phyloP scores from a whole-genome alignment of 805 yeast genomes.

The Nakazawaea molendinolei region DNA sequence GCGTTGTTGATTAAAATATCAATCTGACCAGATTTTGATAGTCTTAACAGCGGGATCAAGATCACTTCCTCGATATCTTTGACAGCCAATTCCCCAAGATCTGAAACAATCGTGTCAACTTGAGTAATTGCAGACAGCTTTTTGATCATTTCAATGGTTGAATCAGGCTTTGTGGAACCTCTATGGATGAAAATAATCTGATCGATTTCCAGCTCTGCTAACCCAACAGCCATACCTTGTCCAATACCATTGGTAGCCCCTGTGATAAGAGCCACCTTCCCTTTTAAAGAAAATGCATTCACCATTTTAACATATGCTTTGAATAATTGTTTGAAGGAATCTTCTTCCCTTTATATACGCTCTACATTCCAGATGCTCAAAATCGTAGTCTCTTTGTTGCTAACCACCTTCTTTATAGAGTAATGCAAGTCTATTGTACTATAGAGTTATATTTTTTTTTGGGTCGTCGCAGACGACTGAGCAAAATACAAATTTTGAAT shows the following conservation, averaged over 20 bases:
- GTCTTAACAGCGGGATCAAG: slow-evolving; percentile 23
- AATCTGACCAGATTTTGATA: slow-evolving; percentile 23
- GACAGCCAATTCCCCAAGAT: slow-evolving; percentile 22
- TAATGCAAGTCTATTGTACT: too few species aligned
- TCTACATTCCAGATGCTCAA: too few species aligned
- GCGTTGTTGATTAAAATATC: slow-evolving; percentile 30
- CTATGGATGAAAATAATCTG: slow-evolving; percentile 32
- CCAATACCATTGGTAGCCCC: slow-evolving; percentile 63
- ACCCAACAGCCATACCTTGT: slow-evolving; percentile 40
- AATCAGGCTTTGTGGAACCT: slow-evolving; percentile 23
- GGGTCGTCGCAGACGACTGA: too few species aligned
- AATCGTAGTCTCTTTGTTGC: too few species aligned
- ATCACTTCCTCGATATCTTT: slow-evolving; percentile 24
- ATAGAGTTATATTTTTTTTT: too few species aligned
- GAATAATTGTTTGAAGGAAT: too few species aligned
- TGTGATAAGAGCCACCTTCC: slow-evolving; percentile 38
- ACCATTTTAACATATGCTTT: too few species aligned
- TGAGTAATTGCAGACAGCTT: slow-evolving; percentile 20
- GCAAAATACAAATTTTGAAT: too few species aligned
- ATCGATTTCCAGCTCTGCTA: slow-evolving; percentile 44
- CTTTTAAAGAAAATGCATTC: slow-evolving; percentile 34
- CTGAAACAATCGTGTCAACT: slow-evolving; percentile 21
- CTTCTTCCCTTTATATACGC: too few species aligned
- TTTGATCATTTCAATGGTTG: slow-evolving; percentile 22
- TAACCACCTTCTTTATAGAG: too few species aligned